Conservation (phyloP, 2,329 filamentous ascomycete genomes). For the Keithomyces neogunnii region DNA sequence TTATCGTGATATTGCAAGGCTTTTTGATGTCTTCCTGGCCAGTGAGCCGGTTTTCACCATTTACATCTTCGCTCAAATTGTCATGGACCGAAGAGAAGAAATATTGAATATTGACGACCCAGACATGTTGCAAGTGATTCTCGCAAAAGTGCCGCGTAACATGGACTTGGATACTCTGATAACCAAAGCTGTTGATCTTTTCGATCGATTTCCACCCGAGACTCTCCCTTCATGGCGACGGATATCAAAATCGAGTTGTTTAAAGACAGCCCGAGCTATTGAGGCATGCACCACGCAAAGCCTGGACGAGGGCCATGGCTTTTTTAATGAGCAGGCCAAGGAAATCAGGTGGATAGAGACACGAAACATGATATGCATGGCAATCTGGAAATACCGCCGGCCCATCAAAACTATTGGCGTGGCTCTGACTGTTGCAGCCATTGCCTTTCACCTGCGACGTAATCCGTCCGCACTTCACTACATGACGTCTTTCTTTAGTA, state of each 20-base stretch:
- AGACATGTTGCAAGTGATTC: slow-evolving; percentile 82
- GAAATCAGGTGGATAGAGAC: slow-evolving; percentile 62
- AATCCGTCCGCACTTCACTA: slow-evolving; percentile 24
- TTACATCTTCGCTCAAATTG: slow-evolving; percentile 86
- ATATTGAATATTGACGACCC: slow-evolving; percentile 88
- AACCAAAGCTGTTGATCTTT: slow-evolving; percentile 53
- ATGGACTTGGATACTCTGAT: slow-evolving; percentile 77
- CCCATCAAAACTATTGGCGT: slow-evolving; percentile 53
- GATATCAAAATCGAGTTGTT: slow-evolving; percentile 68
- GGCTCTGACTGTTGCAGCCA: slow-evolving; percentile 56
- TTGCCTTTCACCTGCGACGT: slow-evolving; percentile 60
- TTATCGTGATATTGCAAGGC: slow-evolving; percentile 77
- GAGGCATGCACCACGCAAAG: slow-evolving; percentile 43
- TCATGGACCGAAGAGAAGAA: slow-evolving; percentile 71
- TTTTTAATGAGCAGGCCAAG: slow-evolving; percentile 62
- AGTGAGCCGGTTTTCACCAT: slow-evolving; percentile 80
- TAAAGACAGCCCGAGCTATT: slow-evolving; percentile 68
- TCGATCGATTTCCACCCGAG: slow-evolving; percentile 61
- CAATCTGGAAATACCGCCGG: slow-evolving; percentile 56
- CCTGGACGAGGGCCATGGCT: slow-evolving; percentile 54
- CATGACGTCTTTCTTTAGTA: slow-evolving; percentile 18
- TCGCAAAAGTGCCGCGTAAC: slow-evolving; percentile 77
- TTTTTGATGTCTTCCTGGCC: slow-evolving; percentile 89
- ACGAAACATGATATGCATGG: slow-evolving; percentile 17
- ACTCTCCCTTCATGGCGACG: slow-evolving; percentile 60